Conservation (phyloP, 768 basidiomycete species). For the Dioszegia hungarica region DNA sequence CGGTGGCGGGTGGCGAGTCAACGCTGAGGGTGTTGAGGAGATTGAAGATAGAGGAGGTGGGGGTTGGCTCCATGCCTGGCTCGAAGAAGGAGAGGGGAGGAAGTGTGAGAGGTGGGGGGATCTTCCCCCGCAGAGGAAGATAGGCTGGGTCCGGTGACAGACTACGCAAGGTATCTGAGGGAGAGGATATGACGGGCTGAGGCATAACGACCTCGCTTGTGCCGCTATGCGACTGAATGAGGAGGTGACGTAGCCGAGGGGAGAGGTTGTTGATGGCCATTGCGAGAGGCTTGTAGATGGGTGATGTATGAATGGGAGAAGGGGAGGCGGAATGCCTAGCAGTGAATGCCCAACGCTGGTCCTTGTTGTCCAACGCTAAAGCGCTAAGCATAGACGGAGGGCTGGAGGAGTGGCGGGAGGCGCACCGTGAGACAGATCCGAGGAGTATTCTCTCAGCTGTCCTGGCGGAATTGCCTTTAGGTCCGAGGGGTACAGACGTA, state of each 20-base stretch:
- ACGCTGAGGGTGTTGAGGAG: conserved; percentile 16
- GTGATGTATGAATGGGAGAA: not conserved
- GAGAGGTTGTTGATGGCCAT: conserved; percentile 6
- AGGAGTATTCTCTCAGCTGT: too few relatives aligned
- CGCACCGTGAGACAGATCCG: too few relatives aligned
- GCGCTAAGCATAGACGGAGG: too few relatives aligned
- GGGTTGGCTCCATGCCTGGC: not conserved
- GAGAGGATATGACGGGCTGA: conserved; percentile 13
- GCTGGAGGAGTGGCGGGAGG: too few relatives aligned
- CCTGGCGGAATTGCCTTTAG: too few relatives aligned
- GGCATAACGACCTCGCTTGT: too few relatives aligned
- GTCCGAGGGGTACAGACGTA: too few relatives aligned
- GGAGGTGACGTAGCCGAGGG: conserved; percentile 25
- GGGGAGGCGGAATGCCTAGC: too few relatives aligned
- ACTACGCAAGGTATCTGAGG: not conserved
- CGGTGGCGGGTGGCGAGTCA: conserved; percentile 4
- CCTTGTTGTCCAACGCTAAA: too few relatives aligned
- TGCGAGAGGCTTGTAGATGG: not conserved
- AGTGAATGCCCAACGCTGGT: too few relatives aligned
- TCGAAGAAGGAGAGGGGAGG: not conserved
- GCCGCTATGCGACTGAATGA: conserved; percentile 37
- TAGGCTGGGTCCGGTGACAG: not conserved
- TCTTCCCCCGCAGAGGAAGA: not conserved
- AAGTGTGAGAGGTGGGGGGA: not conserved
- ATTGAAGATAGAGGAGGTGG: conserved; percentile 16